Evolutionary conservation across 2,329 filamentous ascomycete genomes (phyloP), one percentile per base, ranked within the genome.

Genomic region (Beauveria caledonica): DNA sequence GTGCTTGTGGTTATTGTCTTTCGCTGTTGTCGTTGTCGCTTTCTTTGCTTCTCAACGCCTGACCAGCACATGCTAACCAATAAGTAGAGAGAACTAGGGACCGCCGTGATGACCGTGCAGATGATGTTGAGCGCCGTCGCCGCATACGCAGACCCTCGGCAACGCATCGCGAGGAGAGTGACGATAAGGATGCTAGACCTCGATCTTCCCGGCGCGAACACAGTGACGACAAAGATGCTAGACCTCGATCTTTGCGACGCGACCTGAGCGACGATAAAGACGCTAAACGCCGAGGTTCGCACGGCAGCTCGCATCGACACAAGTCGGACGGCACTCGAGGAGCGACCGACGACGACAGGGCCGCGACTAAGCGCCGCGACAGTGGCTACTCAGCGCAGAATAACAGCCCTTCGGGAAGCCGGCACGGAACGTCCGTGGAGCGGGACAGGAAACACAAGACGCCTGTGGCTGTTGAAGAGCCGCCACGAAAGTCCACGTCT

Each of bases 341-440:
- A 15, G 33, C 0, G 33, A 36, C 33, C 11, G 68, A 65, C 19
- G 72, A 72, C n/a, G 59, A 57, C 21, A 27, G 27, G 48, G 65
- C 63, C 62, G 73, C 70, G 21, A 69, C 78, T 5, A 75, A 70
- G 58, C 73, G 76, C 59, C 74, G 75, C 58, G 78, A 80, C 61
- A 80, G 77, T 62, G 78, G 78, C 0, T 74, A 76, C 62, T 75
- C 77, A 3, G 70, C 72, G 19, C 76, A 77, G n/a, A 74, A 68
- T 62, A 71, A 72, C 49, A 71, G 70, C 49, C 68, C 69, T 50
- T 70, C 72, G 40, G 65, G 68, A 27, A 67, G 68, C 60, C 69
- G 65, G 57, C 72, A 74, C 46, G 76, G 78, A 60, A 79, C 77
- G 11, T 70, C 74, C 3, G 78, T 80, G 62, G 78, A 82, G 65